These are phyloP conservation scores for Cardamine resedifolia DNA, from an alignment of 345 rosid genomes.

Conservation along the genomic window DNA sequence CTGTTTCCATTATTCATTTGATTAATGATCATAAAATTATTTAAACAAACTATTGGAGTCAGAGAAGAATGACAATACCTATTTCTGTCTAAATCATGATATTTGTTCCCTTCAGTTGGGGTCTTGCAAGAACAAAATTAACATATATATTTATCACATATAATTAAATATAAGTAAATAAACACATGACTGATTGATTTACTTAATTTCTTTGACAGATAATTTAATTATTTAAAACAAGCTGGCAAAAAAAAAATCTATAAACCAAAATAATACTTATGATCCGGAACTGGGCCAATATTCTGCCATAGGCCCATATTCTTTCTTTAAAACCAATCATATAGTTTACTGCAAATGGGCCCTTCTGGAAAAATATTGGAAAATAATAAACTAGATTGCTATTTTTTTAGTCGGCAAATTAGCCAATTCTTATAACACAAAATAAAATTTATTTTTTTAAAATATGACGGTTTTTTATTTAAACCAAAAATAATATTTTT, in stretches of 20 bases:
- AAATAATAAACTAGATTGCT: not conserved
- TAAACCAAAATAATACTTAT: not conserved
- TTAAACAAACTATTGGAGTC: slow-evolving; percentile 2
- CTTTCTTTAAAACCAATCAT: not conserved
- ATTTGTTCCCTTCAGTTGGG: slow-evolving; percentile 8
- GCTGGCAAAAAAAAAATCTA: not conserved
- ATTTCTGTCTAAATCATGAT: slow-evolving; percentile 21
- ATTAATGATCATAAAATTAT: not conserved
- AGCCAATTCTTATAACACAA: too few relatives aligned
- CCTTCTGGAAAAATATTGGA: not conserved
- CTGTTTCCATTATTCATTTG: not conserved
- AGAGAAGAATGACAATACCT: slow-evolving; percentile 14
- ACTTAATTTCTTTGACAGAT: not conserved
- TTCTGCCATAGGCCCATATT: not conserved
- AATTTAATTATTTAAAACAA: not conserved
- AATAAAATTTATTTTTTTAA: too few relatives aligned
- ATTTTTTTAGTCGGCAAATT: not conserved
- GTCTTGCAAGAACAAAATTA: not conserved
- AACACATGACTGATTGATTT: not conserved
- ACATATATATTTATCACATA: not conserved
- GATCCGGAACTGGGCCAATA: not conserved
- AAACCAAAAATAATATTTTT: too few relatives aligned
- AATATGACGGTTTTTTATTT: too few relatives aligned
- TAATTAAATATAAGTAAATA: not conserved
- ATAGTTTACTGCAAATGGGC: not conserved